Percentiles rank a stretch among this genome's conserved stretches.
These are phyloP conservation scores for Microbotryomycetes sp. DNA, from an alignment of 1,284 basidiomycete genomes.

Conservation along the genomic window DNA sequence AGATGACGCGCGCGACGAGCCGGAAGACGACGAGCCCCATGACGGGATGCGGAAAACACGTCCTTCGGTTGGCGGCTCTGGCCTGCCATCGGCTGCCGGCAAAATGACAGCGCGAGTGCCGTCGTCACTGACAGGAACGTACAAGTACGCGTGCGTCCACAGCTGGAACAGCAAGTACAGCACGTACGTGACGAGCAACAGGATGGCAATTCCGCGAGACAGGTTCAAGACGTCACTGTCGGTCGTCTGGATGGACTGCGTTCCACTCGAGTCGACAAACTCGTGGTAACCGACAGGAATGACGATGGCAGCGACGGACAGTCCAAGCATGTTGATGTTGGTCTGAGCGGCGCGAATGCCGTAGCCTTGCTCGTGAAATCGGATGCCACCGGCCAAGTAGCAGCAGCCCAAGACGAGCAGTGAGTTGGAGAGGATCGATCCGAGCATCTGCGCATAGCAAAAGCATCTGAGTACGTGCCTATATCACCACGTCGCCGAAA, in stretches of 20 bases:
- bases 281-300: constrained; percentile 62
- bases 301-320: constrained; percentile 50
- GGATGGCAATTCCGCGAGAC: constrained; percentile 48
- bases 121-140: constrained; percentile 23
- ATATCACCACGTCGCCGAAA: too few relatives aligned
- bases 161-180: constrained; percentile 47
- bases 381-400: constrained; percentile 48
- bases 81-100: constrained; percentile 33
- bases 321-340: constrained; percentile 67
- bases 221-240: constrained; percentile 46
- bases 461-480: too few relatives aligned
- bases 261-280: constrained; percentile 35
- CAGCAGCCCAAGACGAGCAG: constrained; percentile 81
- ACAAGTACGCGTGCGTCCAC: constrained; percentile 52
- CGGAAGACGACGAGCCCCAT: constrained; percentile 36
- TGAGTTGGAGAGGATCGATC: constrained; percentile 80
- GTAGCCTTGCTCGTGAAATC: constrained; percentile 58
- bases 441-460: constrained; percentile 63
- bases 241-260: constrained; percentile 16
- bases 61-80: constrained; percentile 33
- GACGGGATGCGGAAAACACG: constrained; percentile 38
- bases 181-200: constrained; percentile 52
- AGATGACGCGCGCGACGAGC: constrained; percentile 10
- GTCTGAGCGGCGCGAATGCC: constrained; percentile 64
- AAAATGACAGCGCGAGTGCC: constrained; percentile 21